Conservation (phyloP, 257 asterid species). For the Parsonsia alboflavescens region DNA sequence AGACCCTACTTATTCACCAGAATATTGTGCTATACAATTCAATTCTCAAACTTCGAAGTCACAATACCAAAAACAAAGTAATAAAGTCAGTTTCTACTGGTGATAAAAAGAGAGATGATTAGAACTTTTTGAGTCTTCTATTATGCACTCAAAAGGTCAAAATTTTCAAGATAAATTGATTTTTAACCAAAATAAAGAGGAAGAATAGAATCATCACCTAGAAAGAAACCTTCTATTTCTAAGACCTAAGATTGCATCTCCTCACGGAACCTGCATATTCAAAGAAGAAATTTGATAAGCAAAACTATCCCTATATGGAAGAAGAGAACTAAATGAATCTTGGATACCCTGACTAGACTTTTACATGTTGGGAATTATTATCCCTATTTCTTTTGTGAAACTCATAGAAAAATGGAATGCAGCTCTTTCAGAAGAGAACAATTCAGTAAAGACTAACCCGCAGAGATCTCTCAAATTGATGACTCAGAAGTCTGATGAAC, state of each 20-base stretch:
- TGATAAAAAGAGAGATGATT: not conserved
- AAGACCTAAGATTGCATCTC: constrained; percentile 13
- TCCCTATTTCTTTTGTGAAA: not conserved
- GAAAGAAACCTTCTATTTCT: constrained; percentile 19
- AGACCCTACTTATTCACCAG: constrained; percentile 2
- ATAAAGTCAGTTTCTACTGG: constrained; percentile 1
- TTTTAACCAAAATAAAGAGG: not conserved
- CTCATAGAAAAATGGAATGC: not conserved
- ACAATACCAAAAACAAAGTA: not conserved
- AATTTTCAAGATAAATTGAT: constrained; percentile 11
- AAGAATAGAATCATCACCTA: constrained; percentile 17
- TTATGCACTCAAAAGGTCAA: constrained; percentile 14
- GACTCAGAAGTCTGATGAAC: constrained; percentile 23
- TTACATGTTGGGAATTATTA: not conserved
- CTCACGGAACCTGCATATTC: constrained; percentile 20
- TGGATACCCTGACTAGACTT: not conserved
- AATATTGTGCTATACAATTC: constrained; percentile 16
- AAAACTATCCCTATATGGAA: not conserved
- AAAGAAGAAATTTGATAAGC: not conserved
- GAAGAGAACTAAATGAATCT: not conserved
- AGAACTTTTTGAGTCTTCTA: constrained; percentile 15
- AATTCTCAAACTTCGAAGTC: constrained; percentile 7
- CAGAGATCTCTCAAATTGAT: constrained; percentile 26
- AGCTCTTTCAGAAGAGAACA: not conserved
- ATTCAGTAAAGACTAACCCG: constrained; percentile 40